Conservation (phyloP, 2,329 filamentous ascomycete species). For the Aspergillus melleus region DNA sequence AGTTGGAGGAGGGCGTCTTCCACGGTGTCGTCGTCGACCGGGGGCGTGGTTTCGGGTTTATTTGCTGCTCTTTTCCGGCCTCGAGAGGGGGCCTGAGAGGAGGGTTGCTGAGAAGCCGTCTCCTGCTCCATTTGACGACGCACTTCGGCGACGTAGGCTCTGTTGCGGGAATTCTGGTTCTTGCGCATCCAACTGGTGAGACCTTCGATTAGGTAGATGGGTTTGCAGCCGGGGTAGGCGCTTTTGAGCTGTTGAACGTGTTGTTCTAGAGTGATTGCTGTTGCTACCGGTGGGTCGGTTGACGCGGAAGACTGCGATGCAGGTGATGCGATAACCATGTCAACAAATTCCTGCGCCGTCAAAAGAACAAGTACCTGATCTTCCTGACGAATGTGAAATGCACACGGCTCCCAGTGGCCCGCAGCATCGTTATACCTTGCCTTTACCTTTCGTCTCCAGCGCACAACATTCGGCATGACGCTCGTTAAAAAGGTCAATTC, state of each 20-base stretch:
- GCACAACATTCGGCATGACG: slow-evolving; percentile 55
- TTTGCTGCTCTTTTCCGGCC: slow-evolving; percentile 33
- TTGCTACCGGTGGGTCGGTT: slow-evolving; percentile 37
- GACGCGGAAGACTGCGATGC: slow-evolving; percentile 9
- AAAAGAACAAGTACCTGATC: slow-evolving; percentile 64
- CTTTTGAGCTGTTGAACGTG: slow-evolving; percentile 59
- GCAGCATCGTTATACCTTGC: slow-evolving; percentile 61
- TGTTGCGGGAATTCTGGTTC: slow-evolving; percentile 66
- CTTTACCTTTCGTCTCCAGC: slow-evolving; percentile 69
- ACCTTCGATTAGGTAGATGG: slow-evolving; percentile 74
- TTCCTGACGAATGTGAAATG: slow-evolving; percentile 53
- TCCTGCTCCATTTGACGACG: slow-evolving; percentile 46
- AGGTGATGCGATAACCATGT: slow-evolving; percentile 50
- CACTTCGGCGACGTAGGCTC: slow-evolving; percentile 67
- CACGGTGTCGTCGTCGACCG: slow-evolving; percentile 66
- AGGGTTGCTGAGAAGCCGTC: slow-evolving; percentile 17
- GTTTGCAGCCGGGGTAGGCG: slow-evolving; percentile 53
- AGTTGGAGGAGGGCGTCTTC: slow-evolving; percentile 71
- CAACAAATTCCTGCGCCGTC: slow-evolving; percentile 65
- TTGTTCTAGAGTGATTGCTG: slow-evolving; percentile 52
- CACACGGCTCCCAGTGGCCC: slow-evolving; percentile 65
- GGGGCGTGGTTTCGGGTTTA: slow-evolving; percentile 45
- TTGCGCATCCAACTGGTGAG: slow-evolving; percentile 66
- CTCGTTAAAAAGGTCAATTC: slow-evolving; percentile 42
- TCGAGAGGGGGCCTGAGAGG: slow-evolving; percentile 22